These are phyloP conservation scores for Mayamaea pseudoterrestris DNA, from an alignment of 108 stramenopile species.

Conservation along the genomic window DNA sequence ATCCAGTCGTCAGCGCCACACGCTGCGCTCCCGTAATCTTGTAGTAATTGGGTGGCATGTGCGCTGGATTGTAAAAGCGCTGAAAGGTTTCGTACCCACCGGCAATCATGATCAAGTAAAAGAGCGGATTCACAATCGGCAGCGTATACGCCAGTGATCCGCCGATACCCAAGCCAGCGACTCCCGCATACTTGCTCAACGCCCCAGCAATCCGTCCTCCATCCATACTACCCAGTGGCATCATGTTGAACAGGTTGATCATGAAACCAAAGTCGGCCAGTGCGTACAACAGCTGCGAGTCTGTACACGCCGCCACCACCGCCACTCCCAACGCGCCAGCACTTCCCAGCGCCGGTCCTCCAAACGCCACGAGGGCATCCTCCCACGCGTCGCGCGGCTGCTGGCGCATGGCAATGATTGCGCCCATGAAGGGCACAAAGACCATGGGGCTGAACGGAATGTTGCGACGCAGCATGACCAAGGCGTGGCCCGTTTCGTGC, in stretches of 20 bases:
- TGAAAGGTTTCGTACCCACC: conserved; percentile 78
- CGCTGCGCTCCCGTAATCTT: conserved; percentile 40
- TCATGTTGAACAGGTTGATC: conserved; percentile 90
- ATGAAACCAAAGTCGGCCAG: conserved; percentile 93
- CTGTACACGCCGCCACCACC: conserved; percentile 49
- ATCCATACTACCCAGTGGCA: conserved; percentile 85
- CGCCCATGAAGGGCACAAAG: conserved; percentile 85
- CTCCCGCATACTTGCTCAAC: conserved; percentile 55
- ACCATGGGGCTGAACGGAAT: conserved; percentile 88
- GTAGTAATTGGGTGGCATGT: conserved; percentile 65
- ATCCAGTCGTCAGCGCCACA: conserved; percentile 54
- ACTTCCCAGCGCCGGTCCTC: conserved; percentile 76
- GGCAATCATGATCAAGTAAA: conserved; percentile 73
- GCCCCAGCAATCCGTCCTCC: conserved; percentile 88
- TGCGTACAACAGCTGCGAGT: conserved; percentile 76
- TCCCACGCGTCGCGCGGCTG: conserved; percentile 76
- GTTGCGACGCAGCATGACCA: conserved; percentile 58
- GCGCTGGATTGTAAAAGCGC: conserved; percentile 57
- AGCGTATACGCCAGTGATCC: conserved; percentile 55
- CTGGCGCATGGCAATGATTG: conserved; percentile 74
- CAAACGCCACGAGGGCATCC: conserved; percentile 85
- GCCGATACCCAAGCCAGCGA: conserved; percentile 73
- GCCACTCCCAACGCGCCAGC: conserved; percentile 66
- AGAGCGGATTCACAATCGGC: conserved; percentile 76
- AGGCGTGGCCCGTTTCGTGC: conserved; percentile 82